phyloP scores from a whole-genome alignment of 805 yeast genomes.

The Metschnikowia cubensis region DNA sequence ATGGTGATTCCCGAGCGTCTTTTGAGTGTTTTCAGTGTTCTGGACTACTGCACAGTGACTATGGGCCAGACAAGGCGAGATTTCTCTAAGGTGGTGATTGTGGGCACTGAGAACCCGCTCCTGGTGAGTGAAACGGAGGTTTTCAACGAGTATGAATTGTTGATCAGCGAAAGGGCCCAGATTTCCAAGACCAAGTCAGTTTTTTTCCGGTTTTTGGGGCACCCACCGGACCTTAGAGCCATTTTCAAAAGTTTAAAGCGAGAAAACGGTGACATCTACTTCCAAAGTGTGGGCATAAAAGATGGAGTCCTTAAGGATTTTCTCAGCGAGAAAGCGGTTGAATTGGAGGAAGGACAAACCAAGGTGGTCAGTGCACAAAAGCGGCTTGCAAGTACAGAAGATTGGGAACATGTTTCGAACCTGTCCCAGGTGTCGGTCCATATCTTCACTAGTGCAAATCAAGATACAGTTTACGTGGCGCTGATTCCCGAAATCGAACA shows the following conservation, averaged over 20 bases:
- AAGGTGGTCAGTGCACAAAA: neutral
- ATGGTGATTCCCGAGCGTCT: constrained; percentile 2
- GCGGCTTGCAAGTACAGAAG: neutral
- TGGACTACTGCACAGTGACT: neutral
- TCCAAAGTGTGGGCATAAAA: neutral
- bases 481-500: neutral
- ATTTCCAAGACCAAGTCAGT: neutral
- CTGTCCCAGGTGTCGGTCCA: neutral
- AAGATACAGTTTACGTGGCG: neutral
- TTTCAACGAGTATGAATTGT: neutral
- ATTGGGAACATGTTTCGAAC: neutral
- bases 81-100: constrained; percentile 1
- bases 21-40: neutral
- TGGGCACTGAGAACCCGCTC: neutral
- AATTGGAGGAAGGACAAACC: neutral
- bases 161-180: neutral
- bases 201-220: constrained; percentile 1
- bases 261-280: neutral
- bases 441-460: neutral
- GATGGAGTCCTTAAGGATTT: neutral
- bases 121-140: neutral
- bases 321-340: neutral
- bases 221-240: neutral
- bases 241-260: neutral
- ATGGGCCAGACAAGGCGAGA: neutral